Percentiles rank a stretch among this genome's conserved stretches.
These are phyloP conservation scores for Xylariaceae sp. DNA, from an alignment of 2,329 filamentous ascomycete species.

Conservation along the genomic window DNA sequence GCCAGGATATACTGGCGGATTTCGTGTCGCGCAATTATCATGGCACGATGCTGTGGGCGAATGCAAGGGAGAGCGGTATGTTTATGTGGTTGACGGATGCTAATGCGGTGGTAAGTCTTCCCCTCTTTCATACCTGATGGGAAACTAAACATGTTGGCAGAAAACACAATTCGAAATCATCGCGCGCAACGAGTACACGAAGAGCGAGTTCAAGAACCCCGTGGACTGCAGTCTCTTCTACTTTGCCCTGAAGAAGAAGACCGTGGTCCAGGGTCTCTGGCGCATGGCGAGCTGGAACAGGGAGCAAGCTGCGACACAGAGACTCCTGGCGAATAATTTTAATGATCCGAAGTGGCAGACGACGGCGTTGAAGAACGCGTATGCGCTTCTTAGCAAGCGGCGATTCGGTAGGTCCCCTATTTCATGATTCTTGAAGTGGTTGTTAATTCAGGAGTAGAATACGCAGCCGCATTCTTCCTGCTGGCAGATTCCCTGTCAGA, in stretches of 20 bases:
- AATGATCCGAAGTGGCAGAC: slow-evolving; percentile 80
- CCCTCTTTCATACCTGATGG: not conserved
- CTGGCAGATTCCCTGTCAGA: slow-evolving; percentile 80
- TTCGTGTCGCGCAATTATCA: slow-evolving; percentile 77
- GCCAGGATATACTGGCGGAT: slow-evolving; percentile 85
- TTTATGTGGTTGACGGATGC: slow-evolving; percentile 91
- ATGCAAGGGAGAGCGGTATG: slow-evolving; percentile 79
- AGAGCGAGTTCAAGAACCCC: slow-evolving; percentile 79
- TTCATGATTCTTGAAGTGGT: too few species aligned
- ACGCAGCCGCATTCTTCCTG: slow-evolving; percentile 93
- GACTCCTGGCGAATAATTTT: slow-evolving; percentile 86
- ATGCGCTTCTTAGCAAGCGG: slow-evolving; percentile 84
- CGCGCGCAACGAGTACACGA: slow-evolving; percentile 88
- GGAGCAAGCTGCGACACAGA: slow-evolving; percentile 76
- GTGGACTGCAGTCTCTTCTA: slow-evolving; percentile 90
- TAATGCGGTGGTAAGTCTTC: slow-evolving; percentile 61
- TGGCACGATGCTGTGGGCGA: slow-evolving; percentile 74
- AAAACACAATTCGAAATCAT: slow-evolving; percentile 80
- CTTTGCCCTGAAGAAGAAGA: slow-evolving; percentile 83
- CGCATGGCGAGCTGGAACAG: slow-evolving; percentile 86
- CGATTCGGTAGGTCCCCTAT: slow-evolving; percentile 74
- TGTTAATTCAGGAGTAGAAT: too few species aligned
- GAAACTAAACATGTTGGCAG: slow-evolving; percentile 36
- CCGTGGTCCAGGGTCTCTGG: slow-evolving; percentile 86
- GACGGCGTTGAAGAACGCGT: slow-evolving; percentile 90